Evolutionary conservation across 306 rosid species (phyloP).

Genomic region (Psophocarpus tetragonolobus): DNA sequence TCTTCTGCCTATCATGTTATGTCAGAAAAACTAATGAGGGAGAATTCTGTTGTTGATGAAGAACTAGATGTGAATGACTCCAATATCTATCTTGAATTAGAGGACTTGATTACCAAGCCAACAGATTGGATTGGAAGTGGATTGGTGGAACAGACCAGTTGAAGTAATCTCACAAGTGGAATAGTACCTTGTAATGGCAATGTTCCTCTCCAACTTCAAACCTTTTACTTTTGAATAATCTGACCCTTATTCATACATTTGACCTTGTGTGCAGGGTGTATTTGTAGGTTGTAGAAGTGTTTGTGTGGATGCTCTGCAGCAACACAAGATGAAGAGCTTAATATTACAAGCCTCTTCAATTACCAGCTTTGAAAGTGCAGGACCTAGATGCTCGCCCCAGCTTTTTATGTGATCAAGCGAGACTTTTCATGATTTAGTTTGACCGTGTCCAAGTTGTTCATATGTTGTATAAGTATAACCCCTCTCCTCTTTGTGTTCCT

Average conservation of each 20-base stretch:
- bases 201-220: neutral
- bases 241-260: neutral
- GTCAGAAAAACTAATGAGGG: constrained; percentile 55
- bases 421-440: neutral
- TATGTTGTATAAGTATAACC: constrained; percentile 11
- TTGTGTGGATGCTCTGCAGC: neutral
- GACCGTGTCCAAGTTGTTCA: constrained; percentile 27
- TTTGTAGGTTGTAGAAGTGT: constrained; percentile 36
- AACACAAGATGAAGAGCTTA: constrained; percentile 24
- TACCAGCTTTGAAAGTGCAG: constrained; percentile 11
- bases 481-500: neutral
- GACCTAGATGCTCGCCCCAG: constrained; percentile 17
- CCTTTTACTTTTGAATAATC: neutral
- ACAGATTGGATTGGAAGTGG: constrained; percentile 64
- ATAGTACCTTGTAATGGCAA: constrained; percentile 36
- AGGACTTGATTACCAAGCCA: constrained; percentile 75
- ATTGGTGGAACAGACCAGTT: constrained; percentile 60
- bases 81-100: constrained; percentile 67
- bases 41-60: constrained; percentile 49
- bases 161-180: constrained; percentile 36
- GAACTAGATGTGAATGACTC: constrained; percentile 59
- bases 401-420: neutral
- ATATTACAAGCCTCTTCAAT: constrained; percentile 12
- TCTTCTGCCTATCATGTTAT: constrained; percentile 53
- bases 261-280: neutral